phyloP scores from a whole-genome alignment of 2,329 filamentous ascomycete genomes.

The Stagonosporopsis vannaccii region DNA sequence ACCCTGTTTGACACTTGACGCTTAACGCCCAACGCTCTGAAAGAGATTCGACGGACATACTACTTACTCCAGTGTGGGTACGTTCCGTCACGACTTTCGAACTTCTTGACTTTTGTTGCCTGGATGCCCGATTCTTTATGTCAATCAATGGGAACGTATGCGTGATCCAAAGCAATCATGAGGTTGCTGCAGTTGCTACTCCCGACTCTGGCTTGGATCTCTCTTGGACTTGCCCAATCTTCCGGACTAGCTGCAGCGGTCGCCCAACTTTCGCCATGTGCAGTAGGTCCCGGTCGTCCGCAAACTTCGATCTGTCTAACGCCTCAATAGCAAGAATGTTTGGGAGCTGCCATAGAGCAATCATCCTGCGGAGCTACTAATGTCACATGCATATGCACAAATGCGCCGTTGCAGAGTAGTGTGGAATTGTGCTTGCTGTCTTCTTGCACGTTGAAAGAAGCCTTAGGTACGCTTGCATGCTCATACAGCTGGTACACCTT shows the following conservation, averaged over 20 bases:
- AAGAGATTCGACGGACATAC: conserved; percentile 12
- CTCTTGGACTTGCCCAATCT: conserved; percentile 25
- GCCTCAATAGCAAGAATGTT: conserved; percentile 24
- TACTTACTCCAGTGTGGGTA: conserved; percentile 12
- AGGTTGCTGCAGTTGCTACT: conserved; percentile 26
- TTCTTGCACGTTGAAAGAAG: conserved; percentile 26
- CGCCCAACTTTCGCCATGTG: conserved; percentile 26
- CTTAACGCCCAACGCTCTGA: conserved; percentile 4
- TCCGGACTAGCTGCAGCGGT: conserved; percentile 18
- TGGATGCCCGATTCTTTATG: conserved; percentile 2
- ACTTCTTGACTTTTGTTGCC: not conserved
- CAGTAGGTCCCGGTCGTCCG: conserved; percentile 20
- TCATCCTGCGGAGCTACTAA: conserved; percentile 23
- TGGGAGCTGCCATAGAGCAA: conserved; percentile 17
- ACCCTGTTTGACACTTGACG: conserved; percentile 1
- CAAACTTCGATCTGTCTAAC: not conserved
- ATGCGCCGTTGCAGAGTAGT: conserved; percentile 21
- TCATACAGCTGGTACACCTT: not conserved
- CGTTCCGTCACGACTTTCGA: conserved; percentile 2
- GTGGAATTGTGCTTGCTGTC: conserved; percentile 22
- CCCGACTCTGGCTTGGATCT: conserved; percentile 23
- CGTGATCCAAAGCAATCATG: conserved; percentile 18
- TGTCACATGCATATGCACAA: conserved; percentile 25
- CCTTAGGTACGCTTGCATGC: conserved; percentile 19
- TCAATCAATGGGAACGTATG: not conserved